Conservation (phyloP, 306 rosid genomes). For the Quercus rubra region DNA sequence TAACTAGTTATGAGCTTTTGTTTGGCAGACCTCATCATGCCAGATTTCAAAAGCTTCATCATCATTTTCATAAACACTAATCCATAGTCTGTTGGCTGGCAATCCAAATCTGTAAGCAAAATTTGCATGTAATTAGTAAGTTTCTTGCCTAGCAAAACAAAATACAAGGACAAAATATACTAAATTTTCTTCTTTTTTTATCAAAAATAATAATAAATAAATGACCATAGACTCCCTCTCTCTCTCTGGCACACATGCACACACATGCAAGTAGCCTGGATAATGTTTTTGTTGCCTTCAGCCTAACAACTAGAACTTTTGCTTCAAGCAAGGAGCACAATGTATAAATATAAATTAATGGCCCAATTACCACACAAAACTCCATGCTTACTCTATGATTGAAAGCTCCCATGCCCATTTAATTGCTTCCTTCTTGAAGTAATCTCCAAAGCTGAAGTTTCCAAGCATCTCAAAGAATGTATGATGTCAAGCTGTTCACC, state of each 20-base stretch:
- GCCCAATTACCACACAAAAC: neutral
- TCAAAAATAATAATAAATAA: neutral
- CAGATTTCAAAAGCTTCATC: slow-evolving; percentile 77
- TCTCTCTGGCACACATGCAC: too few species aligned
- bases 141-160: neutral
- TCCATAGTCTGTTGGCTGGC: slow-evolving; percentile 72
- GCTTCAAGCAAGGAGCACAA: slow-evolving; percentile 2
- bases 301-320: neutral
- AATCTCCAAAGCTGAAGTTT: slow-evolving; percentile 94
- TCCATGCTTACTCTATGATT: slow-evolving; percentile 60
- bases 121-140: neutral
- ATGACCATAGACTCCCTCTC: too few species aligned
- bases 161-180: slow-evolving; percentile 3
- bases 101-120: slow-evolving; percentile 61
- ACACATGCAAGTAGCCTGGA: neutral
- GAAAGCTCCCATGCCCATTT: slow-evolving; percentile 91
- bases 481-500: slow-evolving; percentile 80
- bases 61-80: slow-evolving; percentile 81
- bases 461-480: slow-evolving; percentile 98
- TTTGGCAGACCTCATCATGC: slow-evolving; percentile 62
- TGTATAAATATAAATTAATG: neutral
- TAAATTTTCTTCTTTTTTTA: neutral
- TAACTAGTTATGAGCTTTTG: neutral
- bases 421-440: slow-evolving; percentile 91
- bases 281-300: neutral